These are phyloP conservation scores for Solidago caesia DNA, from an alignment of 129 eudicot genomes.

Conservation along the genomic window DNA sequence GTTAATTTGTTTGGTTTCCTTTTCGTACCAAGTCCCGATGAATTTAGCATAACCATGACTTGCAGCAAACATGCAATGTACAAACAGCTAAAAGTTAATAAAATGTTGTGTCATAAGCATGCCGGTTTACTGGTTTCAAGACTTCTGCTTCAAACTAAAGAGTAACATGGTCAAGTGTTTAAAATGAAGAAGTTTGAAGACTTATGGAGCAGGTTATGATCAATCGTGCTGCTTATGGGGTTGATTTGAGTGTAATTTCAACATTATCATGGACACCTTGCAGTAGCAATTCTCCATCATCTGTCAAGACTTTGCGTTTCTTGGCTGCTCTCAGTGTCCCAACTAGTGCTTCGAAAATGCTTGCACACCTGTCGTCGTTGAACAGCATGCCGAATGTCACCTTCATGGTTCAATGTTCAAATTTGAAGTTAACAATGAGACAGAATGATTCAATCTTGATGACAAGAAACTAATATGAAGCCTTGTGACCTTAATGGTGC, in stretches of 20 bases:
- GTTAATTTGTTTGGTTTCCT: background rate
- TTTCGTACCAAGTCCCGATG: background rate
- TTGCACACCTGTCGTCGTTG: constrained; percentile 83
- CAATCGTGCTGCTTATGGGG: constrained; percentile 38
- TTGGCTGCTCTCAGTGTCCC: constrained; percentile 97
- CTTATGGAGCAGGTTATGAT: constrained; percentile 2
- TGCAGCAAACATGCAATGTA: background rate
- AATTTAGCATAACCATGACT: background rate
- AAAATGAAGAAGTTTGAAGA: background rate
- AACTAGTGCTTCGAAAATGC: constrained; percentile 92
- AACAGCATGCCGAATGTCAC: constrained; percentile 94
- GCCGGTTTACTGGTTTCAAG: background rate
- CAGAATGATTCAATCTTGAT: background rate
- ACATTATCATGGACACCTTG: constrained; percentile 97
- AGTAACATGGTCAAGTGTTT: constrained; percentile 10
- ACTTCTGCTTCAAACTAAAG: background rate
- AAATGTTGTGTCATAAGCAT: background rate
- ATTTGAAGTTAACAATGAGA: constrained; percentile 2
- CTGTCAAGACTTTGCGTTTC: constrained; percentile 71
- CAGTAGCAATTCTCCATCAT: constrained; percentile 84
- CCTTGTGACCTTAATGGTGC: background rate
- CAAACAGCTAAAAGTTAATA: background rate
- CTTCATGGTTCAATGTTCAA: constrained; percentile 40
- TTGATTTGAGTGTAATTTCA: constrained; percentile 64
- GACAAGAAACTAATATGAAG: background rate